Base-by-base conservation (phyloP, 108 stramenopile species). In the Nitzschia sp. region DNA sequence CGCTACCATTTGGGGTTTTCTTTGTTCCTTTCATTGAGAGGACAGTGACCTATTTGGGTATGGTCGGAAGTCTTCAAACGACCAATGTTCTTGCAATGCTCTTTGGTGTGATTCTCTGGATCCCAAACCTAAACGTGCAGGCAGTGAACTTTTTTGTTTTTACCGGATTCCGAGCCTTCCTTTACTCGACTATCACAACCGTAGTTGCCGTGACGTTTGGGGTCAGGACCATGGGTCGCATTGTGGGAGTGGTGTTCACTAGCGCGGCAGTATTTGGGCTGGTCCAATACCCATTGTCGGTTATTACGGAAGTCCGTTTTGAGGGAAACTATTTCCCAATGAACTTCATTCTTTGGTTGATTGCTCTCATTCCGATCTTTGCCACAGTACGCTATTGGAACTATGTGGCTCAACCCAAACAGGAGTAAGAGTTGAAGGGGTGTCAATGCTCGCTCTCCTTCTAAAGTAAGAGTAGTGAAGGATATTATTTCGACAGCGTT, bases 211-310 rank as follows among this genome's bases (percentile, higher is more conserved):
- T n/a, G 7, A 44, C 50, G 21, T 66, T 66, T 53, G 65, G 65
- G 19, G 65, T 66, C 22, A 22, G 53, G 53, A 66, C 65, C 51
- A 66, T 66, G 65, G 65, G 65, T 20, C 65, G 65, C 12, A 40
- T 66, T 12, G 37, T 66, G 29, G 65, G 65, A 25, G 40, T 52
- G 9, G 65, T 53, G 8, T 66, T 53, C 43, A 66, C 65, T 3
- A 53, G n/a, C 2, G 50, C 51, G 22, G 65, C 65, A 14, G 9
- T 66, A 3, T 24, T 66, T 53, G 38, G 51, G 1, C 24, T 66
- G 51, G 20, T 37, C 24, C 52, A 66, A 29, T 66, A 66, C 34
- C 65, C 65, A 9, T 17, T 66, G 25, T 19, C 65, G 15, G 51
- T 66, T 22, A n/a, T 19, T n/a, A 11, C 65, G 24, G 52, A 63